Percentiles rank a stretch among this genome's conserved stretches.
Evolutionary conservation across 768 basidiomycete genomes (phyloP).

Genomic region (Leccinum subtestaceum): DNA sequence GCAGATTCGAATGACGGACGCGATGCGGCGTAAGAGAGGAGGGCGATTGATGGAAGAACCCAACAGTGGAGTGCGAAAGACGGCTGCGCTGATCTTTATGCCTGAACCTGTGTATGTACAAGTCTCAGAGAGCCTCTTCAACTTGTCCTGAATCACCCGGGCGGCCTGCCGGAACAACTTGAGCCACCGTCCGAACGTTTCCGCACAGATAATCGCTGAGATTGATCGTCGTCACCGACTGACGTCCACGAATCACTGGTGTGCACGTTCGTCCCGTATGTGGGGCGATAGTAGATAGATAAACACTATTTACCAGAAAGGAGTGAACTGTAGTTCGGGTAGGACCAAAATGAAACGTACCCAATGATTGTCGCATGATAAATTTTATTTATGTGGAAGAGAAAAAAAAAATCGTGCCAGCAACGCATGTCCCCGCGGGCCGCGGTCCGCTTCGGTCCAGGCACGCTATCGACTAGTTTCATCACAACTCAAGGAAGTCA

Average conservation of each 20-base stretch:
- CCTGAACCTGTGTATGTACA: background rate
- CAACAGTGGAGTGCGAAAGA: background rate
- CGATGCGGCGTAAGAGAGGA: background rate
- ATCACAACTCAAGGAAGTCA: background rate
- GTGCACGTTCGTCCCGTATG: conserved; percentile 4
- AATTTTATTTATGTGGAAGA: background rate
- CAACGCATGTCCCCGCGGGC: background rate
- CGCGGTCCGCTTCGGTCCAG: background rate
- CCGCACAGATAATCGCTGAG: background rate
- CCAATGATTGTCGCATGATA: background rate
- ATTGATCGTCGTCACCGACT: background rate
- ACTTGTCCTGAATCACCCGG: background rate
- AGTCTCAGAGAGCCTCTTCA: background rate
- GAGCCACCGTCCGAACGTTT: background rate
- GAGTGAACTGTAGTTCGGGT: background rate
- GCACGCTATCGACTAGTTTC: no score
- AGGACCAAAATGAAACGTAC: background rate
- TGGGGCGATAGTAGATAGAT: background rate
- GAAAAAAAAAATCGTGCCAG: background rate
- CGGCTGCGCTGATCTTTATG: background rate
- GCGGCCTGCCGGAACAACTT: background rate
- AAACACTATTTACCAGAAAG: background rate
- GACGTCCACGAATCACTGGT: background rate
- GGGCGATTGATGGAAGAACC: background rate
- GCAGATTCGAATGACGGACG: background rate